Evolutionary conservation across 805 yeast species (phyloP).

Genomic region (Alloascoidea africana): DNA sequence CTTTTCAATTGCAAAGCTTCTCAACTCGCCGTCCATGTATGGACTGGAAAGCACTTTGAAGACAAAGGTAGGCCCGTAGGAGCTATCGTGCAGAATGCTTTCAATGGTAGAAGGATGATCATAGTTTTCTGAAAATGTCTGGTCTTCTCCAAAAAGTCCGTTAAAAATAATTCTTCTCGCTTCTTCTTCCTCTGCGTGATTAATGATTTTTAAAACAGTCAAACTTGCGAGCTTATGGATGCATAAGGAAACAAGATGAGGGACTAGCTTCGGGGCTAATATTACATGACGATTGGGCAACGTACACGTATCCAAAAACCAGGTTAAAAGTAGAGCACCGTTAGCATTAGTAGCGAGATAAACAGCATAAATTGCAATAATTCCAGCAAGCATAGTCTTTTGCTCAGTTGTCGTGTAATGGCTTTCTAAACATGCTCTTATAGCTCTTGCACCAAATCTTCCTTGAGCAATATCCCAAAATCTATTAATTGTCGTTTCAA

Average conservation of each 20-base stretch:
- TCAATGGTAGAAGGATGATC: conserved; percentile 26
- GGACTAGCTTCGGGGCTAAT: conserved; percentile 35
- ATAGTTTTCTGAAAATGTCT: too few species aligned
- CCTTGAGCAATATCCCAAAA: conserved; percentile 60
- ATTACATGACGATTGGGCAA: conserved; percentile 39
- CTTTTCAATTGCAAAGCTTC: conserved; percentile 33
- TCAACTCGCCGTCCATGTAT: conserved; percentile 31
- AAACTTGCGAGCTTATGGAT: conserved; percentile 58
- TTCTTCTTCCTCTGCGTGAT: conserved; percentile 37
- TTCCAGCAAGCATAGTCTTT: conserved; percentile 39
- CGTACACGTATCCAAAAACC: conserved; percentile 65
- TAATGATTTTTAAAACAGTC: conserved; percentile 51
- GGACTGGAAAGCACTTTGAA: conserved; percentile 55
- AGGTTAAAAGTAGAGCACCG: conserved; percentile 61
- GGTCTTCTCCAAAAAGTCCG: conserved; percentile 50
- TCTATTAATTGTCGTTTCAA: conserved; percentile 51
- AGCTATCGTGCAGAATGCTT: conserved; percentile 37
- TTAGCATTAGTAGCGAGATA: conserved; percentile 54
- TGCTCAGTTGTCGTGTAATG: conserved; percentile 44
- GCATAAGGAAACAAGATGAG: conserved; percentile 36
- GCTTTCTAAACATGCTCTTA: conserved; percentile 65
- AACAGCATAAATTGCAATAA: conserved; percentile 51
- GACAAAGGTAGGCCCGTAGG: conserved; percentile 50
- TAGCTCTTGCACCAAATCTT: conserved; percentile 72
- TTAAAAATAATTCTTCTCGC: conserved; percentile 42